Evolutionary conservation across 2,329 filamentous ascomycete genomes (phyloP), one percentile per base, ranked within the genome.

Genomic region (Talaromyces sp.): DNA sequence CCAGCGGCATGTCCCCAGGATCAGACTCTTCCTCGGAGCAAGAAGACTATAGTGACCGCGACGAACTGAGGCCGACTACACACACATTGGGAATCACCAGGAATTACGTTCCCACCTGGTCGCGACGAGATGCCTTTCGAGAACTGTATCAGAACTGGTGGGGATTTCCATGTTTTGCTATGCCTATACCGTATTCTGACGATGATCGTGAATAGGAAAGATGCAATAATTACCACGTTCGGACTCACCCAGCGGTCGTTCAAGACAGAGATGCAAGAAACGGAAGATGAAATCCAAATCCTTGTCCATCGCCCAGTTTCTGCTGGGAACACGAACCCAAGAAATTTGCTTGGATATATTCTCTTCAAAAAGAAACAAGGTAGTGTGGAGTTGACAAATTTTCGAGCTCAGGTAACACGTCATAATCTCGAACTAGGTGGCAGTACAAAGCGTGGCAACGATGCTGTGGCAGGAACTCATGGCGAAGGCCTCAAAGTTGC

Each of bases 91-190:
- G 62, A 25, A 33, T 64, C 15, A 39, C 19, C 4, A 39, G 8
- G 9, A 39, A 33, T 10, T 64, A 64, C 8, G 62, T 43, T 19
- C 33, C 13, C 13, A 27, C 6, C 3, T 64, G 54, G 61, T 17
- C 41, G 11, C 13, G 2, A 41, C 27, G 37, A 13, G 43, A 41
- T 31, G 54, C 62, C 2, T 64, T 64, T n/a, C 13, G 62, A 3
- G 62, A 64, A 33, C 10, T 64, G 9, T 64, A 64, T 22, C 43
- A 64, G 33, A 64, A 64, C 17, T 64, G 62, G 62, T 37, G 35
- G 35, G 35, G 2, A 13, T 3, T 37, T 13, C 35, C 13, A 7
- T 37, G 11, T 10, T 37, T 37, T 37, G 35, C 2, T 37, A 37
- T 37, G 35, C 35, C 35, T 37, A 37, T 37, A 8, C 11, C 11